Percentiles rank a stretch among this genome's conserved stretches.
phyloP scores from a whole-genome alignment of 257 asterid species.

The Gardenia jasminoides region DNA sequence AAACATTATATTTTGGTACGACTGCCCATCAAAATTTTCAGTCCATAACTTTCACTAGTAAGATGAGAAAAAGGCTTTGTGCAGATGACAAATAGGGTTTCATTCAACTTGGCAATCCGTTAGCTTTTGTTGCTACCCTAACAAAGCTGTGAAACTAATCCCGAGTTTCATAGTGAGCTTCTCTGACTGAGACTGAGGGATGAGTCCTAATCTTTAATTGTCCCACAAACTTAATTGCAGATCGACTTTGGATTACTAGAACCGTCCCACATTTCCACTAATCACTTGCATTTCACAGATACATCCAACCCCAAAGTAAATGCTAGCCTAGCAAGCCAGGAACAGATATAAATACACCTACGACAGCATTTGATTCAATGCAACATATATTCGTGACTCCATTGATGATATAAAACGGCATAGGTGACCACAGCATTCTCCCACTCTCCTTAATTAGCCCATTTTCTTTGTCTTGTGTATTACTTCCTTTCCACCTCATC shows the following conservation, averaged over 20 bases:
- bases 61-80: no score
- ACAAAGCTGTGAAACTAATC: neutral
- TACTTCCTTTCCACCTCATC: neutral
- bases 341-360: constrained; percentile 3
- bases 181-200: neutral
- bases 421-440: neutral
- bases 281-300: neutral
- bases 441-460: neutral
- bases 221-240: constrained; percentile 13
- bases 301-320: neutral
- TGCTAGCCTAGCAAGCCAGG: neutral
- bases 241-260: neutral
- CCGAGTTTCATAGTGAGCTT: neutral
- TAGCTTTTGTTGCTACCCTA: neutral
- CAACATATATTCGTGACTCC: constrained; percentile 23
- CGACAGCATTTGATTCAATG: constrained; percentile 4
- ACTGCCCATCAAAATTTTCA: no score
- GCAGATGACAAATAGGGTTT: neutral
- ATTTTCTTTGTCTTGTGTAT: no score
- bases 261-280: neutral
- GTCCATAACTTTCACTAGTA: no score
- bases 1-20: no score
- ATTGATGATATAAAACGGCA: constrained; percentile 18
- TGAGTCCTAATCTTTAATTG: constrained; percentile 2
- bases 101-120: neutral